Evolutionary conservation across 495 filamentous ascomycete species (phyloP).

Genomic region (Antarctomyces pellizariae): DNA sequence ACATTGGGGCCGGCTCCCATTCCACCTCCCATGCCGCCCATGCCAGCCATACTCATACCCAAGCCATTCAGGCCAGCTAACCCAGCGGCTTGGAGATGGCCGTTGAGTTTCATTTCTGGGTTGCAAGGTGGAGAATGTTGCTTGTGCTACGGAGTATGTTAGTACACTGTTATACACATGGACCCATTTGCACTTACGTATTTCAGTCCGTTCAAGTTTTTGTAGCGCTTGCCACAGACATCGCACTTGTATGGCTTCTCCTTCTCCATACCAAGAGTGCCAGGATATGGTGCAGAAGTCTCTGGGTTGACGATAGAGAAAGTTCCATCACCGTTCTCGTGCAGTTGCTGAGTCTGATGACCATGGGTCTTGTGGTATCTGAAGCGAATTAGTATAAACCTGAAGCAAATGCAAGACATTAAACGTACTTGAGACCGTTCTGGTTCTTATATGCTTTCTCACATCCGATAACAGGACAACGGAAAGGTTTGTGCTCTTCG

Average conservation of each 20-base stretch:
- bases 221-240: constrained; percentile 92
- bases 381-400: constrained; percentile 16
- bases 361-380: constrained; percentile 67
- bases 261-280: constrained; percentile 96
- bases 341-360: constrained; percentile 85
- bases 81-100: constrained; percentile 9
- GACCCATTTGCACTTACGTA: constrained; percentile 43
- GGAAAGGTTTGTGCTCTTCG: constrained; percentile 81
- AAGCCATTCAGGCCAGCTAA: constrained; percentile 7
- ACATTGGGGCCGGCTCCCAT: too few relatives aligned
- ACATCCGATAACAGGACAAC: constrained; percentile 92
- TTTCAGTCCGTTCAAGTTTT: constrained; percentile 93
- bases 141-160: constrained; percentile 47
- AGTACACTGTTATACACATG: too few relatives aligned
- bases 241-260: constrained; percentile 97
- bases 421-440: constrained; percentile 74
- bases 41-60: constrained; percentile 9
- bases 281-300: constrained; percentile 79
- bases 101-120: constrained; percentile 16
- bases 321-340: constrained; percentile 87
- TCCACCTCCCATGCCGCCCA: constrained; percentile 12
- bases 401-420: constrained; percentile 2
- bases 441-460: constrained; percentile 99
- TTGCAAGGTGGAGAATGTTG: constrained; percentile 59
- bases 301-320: constrained; percentile 97